These are phyloP conservation scores for Batrachochytrium dendrobatidis DNA, from an alignment of 371 early-diverging fungal species.

Conservation along the genomic window DNA sequence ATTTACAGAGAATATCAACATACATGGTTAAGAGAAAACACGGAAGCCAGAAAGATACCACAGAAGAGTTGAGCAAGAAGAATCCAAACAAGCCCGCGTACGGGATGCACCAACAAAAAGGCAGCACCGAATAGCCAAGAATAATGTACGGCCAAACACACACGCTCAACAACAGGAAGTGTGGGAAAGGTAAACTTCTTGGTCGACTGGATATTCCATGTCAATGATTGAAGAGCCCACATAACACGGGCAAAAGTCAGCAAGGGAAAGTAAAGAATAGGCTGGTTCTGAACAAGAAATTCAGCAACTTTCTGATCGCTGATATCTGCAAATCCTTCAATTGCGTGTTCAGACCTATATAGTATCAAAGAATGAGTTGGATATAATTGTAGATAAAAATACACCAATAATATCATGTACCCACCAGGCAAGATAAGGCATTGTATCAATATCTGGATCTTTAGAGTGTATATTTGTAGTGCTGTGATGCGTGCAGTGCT, in stretches of 20 bases:
- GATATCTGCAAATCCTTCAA: slow-evolving; percentile 60
- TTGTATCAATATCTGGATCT: slow-evolving; percentile 86
- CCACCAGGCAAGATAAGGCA: slow-evolving; percentile 70
- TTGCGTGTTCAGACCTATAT: slow-evolving; percentile 61
- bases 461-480: slow-evolving; percentile 73
- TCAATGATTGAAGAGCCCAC: slow-evolving; percentile 63
- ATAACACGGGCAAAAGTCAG: slow-evolving; percentile 66
- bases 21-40: slow-evolving; percentile 77
- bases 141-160: slow-evolving; percentile 62
- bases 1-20: slow-evolving; percentile 14
- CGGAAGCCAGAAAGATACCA: slow-evolving; percentile 71
- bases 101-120: slow-evolving; percentile 43
- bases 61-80: slow-evolving; percentile 60
- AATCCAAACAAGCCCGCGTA: slow-evolving; percentile 57
- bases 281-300: slow-evolving; percentile 71
- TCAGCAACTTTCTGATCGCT: slow-evolving; percentile 57
- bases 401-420: background rate
- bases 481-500: slow-evolving; percentile 86
- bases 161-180: slow-evolving; percentile 42
- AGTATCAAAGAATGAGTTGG: background rate
- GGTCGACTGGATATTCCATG: slow-evolving; percentile 50
- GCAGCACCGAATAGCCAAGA: slow-evolving; percentile 48
- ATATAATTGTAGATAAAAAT: background rate
- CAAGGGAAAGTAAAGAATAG: slow-evolving; percentile 71
- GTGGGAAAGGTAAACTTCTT: slow-evolving; percentile 20